Evolutionary conservation across 345 rosid genomes (phyloP).

Genomic region (Erucastrum elatum): DNA sequence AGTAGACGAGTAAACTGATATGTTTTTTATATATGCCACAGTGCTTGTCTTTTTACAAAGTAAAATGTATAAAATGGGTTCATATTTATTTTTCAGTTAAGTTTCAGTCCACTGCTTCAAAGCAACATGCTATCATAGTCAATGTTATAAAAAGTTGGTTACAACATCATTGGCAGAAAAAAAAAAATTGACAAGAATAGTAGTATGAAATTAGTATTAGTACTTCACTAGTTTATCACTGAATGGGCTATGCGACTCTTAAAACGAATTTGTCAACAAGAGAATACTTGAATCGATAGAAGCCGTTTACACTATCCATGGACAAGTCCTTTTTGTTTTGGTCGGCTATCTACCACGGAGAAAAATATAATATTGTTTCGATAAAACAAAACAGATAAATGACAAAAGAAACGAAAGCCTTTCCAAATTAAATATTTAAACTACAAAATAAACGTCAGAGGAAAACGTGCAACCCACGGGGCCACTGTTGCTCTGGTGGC

Average conservation of each 20-base stretch:
- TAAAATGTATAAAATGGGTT: too few relatives aligned
- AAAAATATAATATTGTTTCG: neutral
- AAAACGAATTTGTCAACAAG: neutral
- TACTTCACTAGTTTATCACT: neutral
- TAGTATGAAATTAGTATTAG: neutral
- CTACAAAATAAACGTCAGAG: neutral
- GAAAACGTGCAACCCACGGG: constrained; percentile 31
- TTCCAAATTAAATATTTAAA: neutral
- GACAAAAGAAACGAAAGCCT: neutral
- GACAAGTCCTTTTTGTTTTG: constrained; percentile 5
- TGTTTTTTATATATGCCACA: too few relatives aligned
- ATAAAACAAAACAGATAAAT: too few relatives aligned
- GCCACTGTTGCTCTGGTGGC: constrained; percentile 28
- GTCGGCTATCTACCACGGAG: constrained; percentile 31
- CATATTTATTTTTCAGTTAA: neutral
- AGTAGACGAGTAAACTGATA: neutral
- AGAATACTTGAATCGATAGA: neutral
- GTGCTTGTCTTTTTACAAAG: too few relatives aligned
- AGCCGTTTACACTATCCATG: neutral
- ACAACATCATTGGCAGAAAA: neutral
- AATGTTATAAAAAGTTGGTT: neutral
- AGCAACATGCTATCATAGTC: neutral
- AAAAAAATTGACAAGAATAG: neutral
- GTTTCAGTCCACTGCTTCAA: neutral
- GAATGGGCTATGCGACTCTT: neutral